Evolutionary conservation across 140 eudicot genomes (phyloP).

Genomic region (Oenanthe javanica): DNA sequence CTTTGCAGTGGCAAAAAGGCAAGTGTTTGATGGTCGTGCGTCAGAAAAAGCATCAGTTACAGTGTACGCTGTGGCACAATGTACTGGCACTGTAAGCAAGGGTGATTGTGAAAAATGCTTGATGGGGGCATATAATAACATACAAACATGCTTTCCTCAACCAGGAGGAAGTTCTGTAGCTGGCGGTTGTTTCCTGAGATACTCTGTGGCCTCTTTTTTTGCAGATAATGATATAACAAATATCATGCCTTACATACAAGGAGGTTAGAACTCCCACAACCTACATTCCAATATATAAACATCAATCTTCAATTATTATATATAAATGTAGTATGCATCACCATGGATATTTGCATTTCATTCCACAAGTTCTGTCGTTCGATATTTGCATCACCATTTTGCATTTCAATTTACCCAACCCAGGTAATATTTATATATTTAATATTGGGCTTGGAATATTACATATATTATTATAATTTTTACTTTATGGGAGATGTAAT

Average conservation of each 20-base stretch:
- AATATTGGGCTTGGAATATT: background rate
- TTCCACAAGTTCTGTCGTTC: too few species aligned
- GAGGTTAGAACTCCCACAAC: background rate
- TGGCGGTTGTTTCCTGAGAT: constrained; percentile 4
- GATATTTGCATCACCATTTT: too few species aligned
- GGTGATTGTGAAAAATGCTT: background rate
- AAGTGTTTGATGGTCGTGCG: background rate
- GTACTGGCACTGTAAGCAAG: background rate
- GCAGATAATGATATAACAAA: background rate
- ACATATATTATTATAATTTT: too few species aligned
- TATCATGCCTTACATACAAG: background rate
- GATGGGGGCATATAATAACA: background rate
- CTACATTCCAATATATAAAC: background rate
- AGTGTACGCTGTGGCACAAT: background rate
- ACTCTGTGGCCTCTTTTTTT: background rate
- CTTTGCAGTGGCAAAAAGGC: constrained; percentile 1
- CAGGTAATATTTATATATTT: too few species aligned
- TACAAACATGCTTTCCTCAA: background rate
- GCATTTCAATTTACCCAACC: too few species aligned
- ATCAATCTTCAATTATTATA: background rate
- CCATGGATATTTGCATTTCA: too few species aligned
- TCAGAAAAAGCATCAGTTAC: background rate
- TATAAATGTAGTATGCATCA: background rate
- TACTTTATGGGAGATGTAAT: background rate
- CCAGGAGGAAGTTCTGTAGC: constrained; percentile 8